These are phyloP conservation scores for Thermothelomyces thermophilus DNA, from an alignment of 2,329 filamentous ascomycete species.

Conservation along the genomic window DNA sequence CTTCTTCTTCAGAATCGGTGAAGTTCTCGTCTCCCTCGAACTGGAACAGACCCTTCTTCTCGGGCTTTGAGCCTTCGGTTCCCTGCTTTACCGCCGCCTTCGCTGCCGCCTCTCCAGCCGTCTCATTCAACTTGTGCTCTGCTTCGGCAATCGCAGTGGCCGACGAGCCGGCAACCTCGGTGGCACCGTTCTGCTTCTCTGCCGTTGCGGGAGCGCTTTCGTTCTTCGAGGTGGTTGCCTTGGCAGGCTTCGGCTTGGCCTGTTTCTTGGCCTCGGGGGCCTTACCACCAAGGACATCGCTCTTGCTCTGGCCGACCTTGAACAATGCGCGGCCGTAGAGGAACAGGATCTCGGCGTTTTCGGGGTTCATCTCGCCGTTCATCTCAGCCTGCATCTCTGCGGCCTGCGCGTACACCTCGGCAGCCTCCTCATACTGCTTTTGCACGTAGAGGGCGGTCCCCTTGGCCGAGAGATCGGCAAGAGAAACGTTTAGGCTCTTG, in stretches of 20 bases:
- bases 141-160: constrained; percentile 26
- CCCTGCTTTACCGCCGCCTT: constrained; percentile 35
- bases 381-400: constrained; percentile 84
- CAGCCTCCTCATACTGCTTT: constrained; percentile 79
- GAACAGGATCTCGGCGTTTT: constrained; percentile 91
- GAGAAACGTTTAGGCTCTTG: constrained; percentile 48
- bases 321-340: constrained; percentile 90
- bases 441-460: constrained; percentile 80
- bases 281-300: constrained; percentile 83
- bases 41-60: constrained; percentile 77
- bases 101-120: constrained; percentile 38
- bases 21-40: constrained; percentile 94
- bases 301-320: constrained; percentile 89
- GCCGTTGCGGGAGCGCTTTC: constrained; percentile 29
- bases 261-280: constrained; percentile 51
- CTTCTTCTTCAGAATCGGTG: constrained; percentile 70
- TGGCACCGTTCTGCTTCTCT: constrained; percentile 31
- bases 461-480: constrained; percentile 72
- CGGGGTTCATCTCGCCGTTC: constrained; percentile 83
- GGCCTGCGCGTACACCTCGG: constrained; percentile 82
- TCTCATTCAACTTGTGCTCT: constrained; percentile 41
- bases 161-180: constrained; percentile 15
- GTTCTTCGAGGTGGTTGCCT: constrained; percentile 34
- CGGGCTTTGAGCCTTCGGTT: constrained; percentile 32
- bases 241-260: constrained; percentile 34